phyloP scores from a whole-genome alignment of 1,139 yeast species.

The Suhomyces bokatorum region DNA sequence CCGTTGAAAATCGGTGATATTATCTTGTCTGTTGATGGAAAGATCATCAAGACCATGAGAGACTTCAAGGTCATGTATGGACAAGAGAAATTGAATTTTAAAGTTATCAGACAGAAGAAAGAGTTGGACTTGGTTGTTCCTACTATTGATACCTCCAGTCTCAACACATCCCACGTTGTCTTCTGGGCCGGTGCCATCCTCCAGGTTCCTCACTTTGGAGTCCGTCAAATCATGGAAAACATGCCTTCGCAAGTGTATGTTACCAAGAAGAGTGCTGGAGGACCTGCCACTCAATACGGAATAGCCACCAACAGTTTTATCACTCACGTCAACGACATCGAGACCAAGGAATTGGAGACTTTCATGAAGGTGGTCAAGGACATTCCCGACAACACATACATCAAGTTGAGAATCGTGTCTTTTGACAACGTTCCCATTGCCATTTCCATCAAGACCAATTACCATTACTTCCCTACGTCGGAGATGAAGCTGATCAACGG shows the following conservation, averaged over 20 bases:
- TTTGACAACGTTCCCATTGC: conserved; percentile 87
- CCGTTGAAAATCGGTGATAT: conserved; percentile 67
- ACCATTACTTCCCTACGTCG: conserved; percentile 86
- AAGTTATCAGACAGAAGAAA: conserved; percentile 57
- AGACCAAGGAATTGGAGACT: conserved; percentile 66
- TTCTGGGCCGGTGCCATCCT: conserved; percentile 79
- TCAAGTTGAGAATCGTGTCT: conserved; percentile 76
- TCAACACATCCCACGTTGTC: conserved; percentile 67
- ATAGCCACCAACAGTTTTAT: conserved; percentile 78
- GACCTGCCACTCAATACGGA: conserved; percentile 87
- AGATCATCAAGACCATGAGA: conserved; percentile 62
- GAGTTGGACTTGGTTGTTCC: conserved; percentile 60
- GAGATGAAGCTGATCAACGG: conserved; percentile 52
- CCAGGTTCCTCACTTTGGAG: conserved; percentile 54
- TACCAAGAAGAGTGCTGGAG: conserved; percentile 69
- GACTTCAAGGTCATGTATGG: conserved; percentile 61
- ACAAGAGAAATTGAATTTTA: conserved; percentile 51
- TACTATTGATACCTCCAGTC: conserved; percentile 55
- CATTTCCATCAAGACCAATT: conserved; percentile 80
- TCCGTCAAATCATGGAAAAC: conserved; percentile 66
- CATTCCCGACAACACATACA: conserved; percentile 78
- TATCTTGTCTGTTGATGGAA: conserved; percentile 65
- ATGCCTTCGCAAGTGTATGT: conserved; percentile 85
- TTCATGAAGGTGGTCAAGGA: conserved; percentile 63
- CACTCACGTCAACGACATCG: conserved; percentile 80